Evolutionary conservation across 108 stramenopile species (phyloP), one percentile per base, ranked within the genome.

Genomic region (Epipyxis sp.): DNA sequence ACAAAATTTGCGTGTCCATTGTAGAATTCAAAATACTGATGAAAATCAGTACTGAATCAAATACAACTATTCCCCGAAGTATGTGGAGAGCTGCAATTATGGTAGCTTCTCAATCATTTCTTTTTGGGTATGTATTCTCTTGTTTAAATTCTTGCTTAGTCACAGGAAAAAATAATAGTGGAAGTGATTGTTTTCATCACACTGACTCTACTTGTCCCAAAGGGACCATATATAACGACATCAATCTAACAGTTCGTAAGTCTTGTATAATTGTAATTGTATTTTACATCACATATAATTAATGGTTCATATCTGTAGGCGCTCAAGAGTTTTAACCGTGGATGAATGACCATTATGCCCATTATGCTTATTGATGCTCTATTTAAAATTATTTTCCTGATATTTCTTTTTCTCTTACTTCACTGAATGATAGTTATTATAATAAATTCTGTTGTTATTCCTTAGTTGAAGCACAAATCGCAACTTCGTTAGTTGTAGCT

Each of bases 201-300:
- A 37, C 3, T 39, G 71, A 74, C 43, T 39, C 25, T 42, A 13
- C 41, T 67, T 74, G 71, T 37, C 71, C 71, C 34, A 3, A 3
- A 13, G 71, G 71, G 25, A 34, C 71, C 6, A 74, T 74, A 10
- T 74, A 74, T 37, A 74, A 74, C 25, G 71, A 74, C 42, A 27
- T 74, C 41, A 74, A 74, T 30, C 25, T 74, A 37, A 30, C 71
- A 3, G 43, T 42, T 32, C 16, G 71, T 74, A 37, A 65, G 61
- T 13, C 20, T 37, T 3, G 30, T 34, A 27, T 43, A 74, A 16
- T 29, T 27, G n/a, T n/a, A n/a, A n/a, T n/a, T n/a, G n/a, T n/a
- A n/a, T n/a, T n/a, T n/a, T n/a, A n/a, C n/a, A n/a, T n/a, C n/a
- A n/a, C n/a, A n/a, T n/a, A n/a, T n/a, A n/a, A n/a, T n/a, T n/a